Percentiles rank a stretch among this genome's conserved stretches.
Evolutionary conservation across 352 stramenopile species (phyloP).

Genomic region (Globisporangium echinulatum): DNA sequence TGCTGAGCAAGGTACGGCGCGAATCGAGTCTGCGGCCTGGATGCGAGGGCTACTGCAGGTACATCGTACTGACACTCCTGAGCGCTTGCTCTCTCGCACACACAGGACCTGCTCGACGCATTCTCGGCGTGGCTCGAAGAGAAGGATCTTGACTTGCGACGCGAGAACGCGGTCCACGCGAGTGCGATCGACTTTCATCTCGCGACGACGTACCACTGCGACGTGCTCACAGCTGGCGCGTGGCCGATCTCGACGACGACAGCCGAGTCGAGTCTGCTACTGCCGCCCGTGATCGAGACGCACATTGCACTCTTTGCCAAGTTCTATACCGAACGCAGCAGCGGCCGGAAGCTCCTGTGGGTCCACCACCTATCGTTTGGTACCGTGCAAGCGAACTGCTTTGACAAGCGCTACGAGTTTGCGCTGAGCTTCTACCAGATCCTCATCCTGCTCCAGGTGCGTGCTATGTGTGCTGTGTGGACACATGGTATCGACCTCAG

Average conservation of each 20-base stretch:
- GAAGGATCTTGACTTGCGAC: conserved; percentile 41
- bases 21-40: no score
- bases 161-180: conserved; percentile 24
- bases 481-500: no score
- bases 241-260: conserved; percentile 76
- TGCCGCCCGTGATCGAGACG: conserved; percentile 46
- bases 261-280: conserved; percentile 41
- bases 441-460: conserved; percentile 65
- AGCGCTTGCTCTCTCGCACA: neutral
- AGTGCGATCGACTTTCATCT: conserved; percentile 55
- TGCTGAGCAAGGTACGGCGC: conserved; percentile 62
- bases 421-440: conserved; percentile 84
- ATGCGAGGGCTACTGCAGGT: no score
- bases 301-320: conserved; percentile 74
- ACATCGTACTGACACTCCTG: neutral
- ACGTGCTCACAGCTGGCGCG: conserved; percentile 75
- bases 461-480: neutral
- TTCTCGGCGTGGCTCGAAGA: conserved; percentile 73
- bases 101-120: conserved; percentile 54
- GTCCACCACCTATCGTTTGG: conserved; percentile 75
- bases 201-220: conserved; percentile 56
- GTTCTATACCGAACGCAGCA: conserved; percentile 76
- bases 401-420: conserved; percentile 77
- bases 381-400: conserved; percentile 57
- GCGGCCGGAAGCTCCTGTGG: conserved; percentile 72